These are phyloP conservation scores for Daedaleopsis nitida DNA, from an alignment of 768 basidiomycete genomes.

Conservation along the genomic window DNA sequence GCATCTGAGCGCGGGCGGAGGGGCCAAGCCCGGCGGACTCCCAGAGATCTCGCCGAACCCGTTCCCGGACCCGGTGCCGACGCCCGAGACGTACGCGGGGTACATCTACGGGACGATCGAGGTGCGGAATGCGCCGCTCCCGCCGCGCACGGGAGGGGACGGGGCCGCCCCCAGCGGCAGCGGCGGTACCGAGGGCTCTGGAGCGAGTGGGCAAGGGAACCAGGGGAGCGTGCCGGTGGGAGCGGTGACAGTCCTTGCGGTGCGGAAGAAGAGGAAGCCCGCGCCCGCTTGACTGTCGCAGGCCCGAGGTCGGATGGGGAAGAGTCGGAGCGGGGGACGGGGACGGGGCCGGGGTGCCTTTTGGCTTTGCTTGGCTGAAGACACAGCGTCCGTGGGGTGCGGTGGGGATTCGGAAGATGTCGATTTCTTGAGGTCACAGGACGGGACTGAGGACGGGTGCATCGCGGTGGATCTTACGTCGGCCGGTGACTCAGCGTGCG, in stretches of 20 bases:
- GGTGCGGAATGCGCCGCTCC: constrained; percentile 49
- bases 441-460: no score
- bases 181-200: neutral
- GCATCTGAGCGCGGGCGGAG: constrained; percentile 27
- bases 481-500: no score
- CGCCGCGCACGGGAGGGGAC: constrained; percentile 25
- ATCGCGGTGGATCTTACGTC: no score
- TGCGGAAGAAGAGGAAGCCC: constrained; percentile 48
- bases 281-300: neutral
- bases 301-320: neutral
- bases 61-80: constrained; percentile 65
- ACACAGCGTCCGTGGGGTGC: no score
- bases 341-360: no score
- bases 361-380: no score
- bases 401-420: no score
- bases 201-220: neutral
- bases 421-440: no score
- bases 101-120: constrained; percentile 60
- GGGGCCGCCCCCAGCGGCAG: constrained; percentile 11
- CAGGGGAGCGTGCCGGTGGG: constrained; percentile 17
- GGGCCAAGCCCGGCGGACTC: constrained; percentile 27
- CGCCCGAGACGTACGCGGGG: constrained; percentile 59
- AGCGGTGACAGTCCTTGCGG: constrained; percentile 60
- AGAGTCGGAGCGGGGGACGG: neutral
- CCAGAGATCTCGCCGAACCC: constrained; percentile 64